Conservation (phyloP, 2,329 filamentous ascomycete species). For the Pseudohalonectria lignicola region DNA sequence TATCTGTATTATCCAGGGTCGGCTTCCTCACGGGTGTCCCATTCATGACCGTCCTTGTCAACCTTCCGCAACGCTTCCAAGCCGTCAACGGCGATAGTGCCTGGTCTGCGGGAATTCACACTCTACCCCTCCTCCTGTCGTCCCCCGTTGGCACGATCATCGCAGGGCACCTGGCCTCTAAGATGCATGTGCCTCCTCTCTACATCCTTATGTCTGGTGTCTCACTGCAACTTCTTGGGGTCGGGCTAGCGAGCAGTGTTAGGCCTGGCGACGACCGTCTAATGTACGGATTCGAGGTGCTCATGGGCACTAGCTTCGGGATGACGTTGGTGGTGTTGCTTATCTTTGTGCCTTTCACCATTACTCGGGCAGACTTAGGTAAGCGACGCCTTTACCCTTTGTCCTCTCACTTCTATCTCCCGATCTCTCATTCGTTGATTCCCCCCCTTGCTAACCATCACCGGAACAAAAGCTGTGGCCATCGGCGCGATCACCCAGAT, state of each 20-base stretch:
- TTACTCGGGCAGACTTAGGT: slow-evolving; percentile 1
- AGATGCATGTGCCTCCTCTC: neutral
- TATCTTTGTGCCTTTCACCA: neutral
- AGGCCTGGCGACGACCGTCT: neutral
- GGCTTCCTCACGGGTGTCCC: slow-evolving; percentile 20
- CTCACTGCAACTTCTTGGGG: neutral
- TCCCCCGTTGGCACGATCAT: slow-evolving; percentile 23
- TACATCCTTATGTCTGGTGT: neutral
- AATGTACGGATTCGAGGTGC: slow-evolving; percentile 1
- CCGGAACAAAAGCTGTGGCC: slow-evolving; percentile 1
- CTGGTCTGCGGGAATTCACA: slow-evolving; percentile 25
- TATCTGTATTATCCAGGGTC: slow-evolving; percentile 10
- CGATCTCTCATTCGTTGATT: neutral
- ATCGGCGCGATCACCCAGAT: slow-evolving; percentile 2
- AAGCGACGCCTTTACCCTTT: neutral
- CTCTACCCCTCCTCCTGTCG: slow-evolving; percentile 26
- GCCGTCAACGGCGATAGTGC: slow-evolving; percentile 25
- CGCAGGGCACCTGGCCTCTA: slow-evolving; percentile 21
- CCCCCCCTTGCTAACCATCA: no score
- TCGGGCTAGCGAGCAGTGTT: neutral
- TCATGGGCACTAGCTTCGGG: slow-evolving; percentile 2
- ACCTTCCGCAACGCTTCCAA: slow-evolving; percentile 28
- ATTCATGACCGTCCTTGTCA: slow-evolving; percentile 22
- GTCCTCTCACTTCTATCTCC: neutral
- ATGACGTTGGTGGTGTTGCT: neutral